Base-by-base conservation (phyloP, 164 flowering plant species). In the Stephania cephalantha region DNA sequence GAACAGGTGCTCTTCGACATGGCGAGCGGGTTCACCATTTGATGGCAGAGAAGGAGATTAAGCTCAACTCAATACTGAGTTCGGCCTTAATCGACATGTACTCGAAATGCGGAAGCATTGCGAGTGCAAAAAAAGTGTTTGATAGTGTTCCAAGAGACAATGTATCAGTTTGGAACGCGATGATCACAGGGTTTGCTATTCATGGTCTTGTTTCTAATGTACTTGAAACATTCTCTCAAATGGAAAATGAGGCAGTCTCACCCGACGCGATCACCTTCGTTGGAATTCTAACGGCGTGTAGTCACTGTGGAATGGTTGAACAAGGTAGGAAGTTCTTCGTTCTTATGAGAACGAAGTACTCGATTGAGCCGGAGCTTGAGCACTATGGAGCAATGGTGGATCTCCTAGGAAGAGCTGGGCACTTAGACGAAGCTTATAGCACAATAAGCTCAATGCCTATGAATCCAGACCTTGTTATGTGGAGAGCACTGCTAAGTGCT, bases 321-420 rank as follows among this genome's bases (percentile, higher is more conserved):
- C 77, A 84, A 67, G 98, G 96, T 75, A 83, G 81, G 10, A 53
- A 58, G 3, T 85, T 81, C 78, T 90, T 93, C 74, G 79, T 82
- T 75, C 25, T 71, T 1, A 91, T 92, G 97, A 75, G 63, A 35
- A 81, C 42, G 1, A 72, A 66, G 15, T 86, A 86, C 79, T 80
- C 67, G 13, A 84, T 92, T 76, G 79, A 85, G 79, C 95, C 93
- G 4, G 74, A 84, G 78, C 79, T 92, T 18, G 90, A 90, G 86
- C 95, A 92, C 76, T 92, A 88, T 73, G 97, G 97, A 50, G 85
- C 90, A 69, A 87, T 91, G 89, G 87, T 91, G 53, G 95, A 92
- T 81, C 90, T 92, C 1, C 75, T 88, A 35, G 88, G 85, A 48
- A 85, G 97, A 82, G 90, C 93, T 50, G 97, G 95, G 44, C 81